Evolutionary conservation across 83 land plant species (phyloP), one percentile per base, ranked within the genome.

Genomic region (Picea abies): DNA sequence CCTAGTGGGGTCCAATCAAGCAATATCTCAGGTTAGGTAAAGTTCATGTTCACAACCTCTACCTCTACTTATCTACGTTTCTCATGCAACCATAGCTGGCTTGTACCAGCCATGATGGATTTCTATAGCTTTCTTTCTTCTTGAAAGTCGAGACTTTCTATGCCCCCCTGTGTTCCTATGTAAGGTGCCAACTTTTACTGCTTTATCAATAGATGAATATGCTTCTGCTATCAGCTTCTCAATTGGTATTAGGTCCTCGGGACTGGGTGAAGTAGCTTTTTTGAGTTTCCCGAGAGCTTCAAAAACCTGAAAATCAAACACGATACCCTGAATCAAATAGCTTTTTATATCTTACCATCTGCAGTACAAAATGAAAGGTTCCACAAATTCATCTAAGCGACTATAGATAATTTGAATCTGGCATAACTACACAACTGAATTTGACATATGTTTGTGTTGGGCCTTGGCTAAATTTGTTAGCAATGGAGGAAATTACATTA

Each of bases 91-190:
- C 11, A 93, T 60, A 22, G 82, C 84, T 11, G 97, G 99, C 26
- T 86, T 83, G 77, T 97, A 97, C 98, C 96, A 91, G 79, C 99
- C 99, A 83, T 88, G 96, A 82, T 93, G 92, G 67, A 95, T 92
- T 83, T 88, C 90, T 37, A 97, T 83, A 22, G 92, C 87, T 81
- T 91, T 93, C 89, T 97, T 97, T 70, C 95, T 93, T 72, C 99
- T 85, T 17, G 99, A 92, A 70, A 97, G 91, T 14, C 99, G 92
- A 56, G 98, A 93, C 89, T 97, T 97, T 75, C 98, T 85, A 67
- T 92, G 90, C 9, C 91, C 93, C 69, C 92, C 99, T 10, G 96
- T 97, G 87, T 97, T 97, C 49, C 88, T 87, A 79, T 97, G 99
- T 56, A 97, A 63, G 1, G 96, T 80, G 39, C 96, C 95, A 63